These are phyloP conservation scores for Ampelocalamus luodianensis DNA, from an alignment of 176 grass and related monocot genomes.

Conservation along the genomic window DNA sequence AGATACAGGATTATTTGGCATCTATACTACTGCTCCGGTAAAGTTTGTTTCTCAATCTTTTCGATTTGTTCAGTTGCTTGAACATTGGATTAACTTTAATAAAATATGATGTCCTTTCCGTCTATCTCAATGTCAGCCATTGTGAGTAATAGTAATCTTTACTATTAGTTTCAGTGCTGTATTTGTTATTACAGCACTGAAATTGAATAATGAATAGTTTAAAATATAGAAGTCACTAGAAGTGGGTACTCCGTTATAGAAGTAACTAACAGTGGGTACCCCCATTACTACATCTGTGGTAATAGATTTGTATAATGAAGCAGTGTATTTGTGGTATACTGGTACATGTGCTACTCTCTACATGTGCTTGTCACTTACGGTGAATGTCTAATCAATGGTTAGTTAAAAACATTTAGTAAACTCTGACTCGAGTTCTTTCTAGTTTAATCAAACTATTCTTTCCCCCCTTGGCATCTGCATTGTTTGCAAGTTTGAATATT, in stretches of 20 bases:
- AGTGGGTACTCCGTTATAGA: background rate
- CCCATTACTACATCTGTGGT: background rate
- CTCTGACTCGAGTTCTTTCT: background rate
- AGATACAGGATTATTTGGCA: slow-evolving; percentile 91
- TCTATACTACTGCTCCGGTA: slow-evolving; percentile 73
- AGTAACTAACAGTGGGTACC: background rate
- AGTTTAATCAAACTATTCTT: background rate
- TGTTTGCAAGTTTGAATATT: slow-evolving; percentile 18
- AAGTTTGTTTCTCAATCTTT: slow-evolving; percentile 43
- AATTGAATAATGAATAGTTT: slow-evolving; percentile 19
- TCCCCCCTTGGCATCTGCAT: background rate
- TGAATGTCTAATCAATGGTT: slow-evolving; percentile 3
- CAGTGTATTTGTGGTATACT: background rate
- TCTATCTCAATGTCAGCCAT: slow-evolving; percentile 6
- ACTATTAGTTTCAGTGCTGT: slow-evolving; percentile 3
- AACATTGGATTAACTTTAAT: slow-evolving; percentile 28
- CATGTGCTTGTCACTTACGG: slow-evolving; percentile 4
- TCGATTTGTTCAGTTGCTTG: slow-evolving; percentile 28
- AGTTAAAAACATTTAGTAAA: slow-evolving; percentile 18
- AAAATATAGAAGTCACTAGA: slow-evolving; percentile 9
- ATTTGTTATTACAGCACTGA: background rate
- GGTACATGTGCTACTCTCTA: background rate
- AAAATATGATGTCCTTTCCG: background rate
- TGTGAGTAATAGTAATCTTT: background rate
- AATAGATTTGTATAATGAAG: slow-evolving; percentile 16